These are phyloP conservation scores for Talaromyces liani DNA, from an alignment of 495 filamentous ascomycete species.

Conservation along the genomic window DNA sequence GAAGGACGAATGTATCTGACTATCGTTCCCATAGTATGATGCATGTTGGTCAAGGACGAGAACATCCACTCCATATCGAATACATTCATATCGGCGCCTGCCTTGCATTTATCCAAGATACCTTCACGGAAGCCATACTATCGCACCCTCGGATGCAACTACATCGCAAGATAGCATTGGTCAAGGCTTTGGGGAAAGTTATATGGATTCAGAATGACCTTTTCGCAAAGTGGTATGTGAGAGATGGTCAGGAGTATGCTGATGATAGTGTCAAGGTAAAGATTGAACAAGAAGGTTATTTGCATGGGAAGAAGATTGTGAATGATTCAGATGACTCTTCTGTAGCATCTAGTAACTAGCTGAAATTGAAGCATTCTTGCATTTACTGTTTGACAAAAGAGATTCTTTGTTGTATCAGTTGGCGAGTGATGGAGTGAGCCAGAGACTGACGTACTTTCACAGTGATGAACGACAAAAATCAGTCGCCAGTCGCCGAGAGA, in stretches of 20 bases:
- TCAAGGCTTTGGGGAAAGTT: constrained; percentile 56
- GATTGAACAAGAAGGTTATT: constrained; percentile 53
- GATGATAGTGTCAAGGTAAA: constrained; percentile 45
- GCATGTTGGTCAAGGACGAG: constrained; percentile 58
- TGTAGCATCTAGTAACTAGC: background rate
- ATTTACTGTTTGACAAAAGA: background rate
- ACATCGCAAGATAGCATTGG: constrained; percentile 56
- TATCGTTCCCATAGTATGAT: constrained; percentile 43
- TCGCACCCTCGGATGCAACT: constrained; percentile 57
- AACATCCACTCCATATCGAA: constrained; percentile 63
- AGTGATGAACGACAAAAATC: background rate
- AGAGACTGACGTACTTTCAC: background rate
- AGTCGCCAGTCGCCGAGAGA: background rate
- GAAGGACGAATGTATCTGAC: background rate
- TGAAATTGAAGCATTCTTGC: background rate
- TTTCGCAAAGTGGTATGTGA: constrained; percentile 67
- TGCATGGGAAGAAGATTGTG: constrained; percentile 44
- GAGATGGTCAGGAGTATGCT: constrained; percentile 60
- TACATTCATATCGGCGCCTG: constrained; percentile 66
- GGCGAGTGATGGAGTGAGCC: background rate
- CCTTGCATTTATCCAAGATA: constrained; percentile 64
- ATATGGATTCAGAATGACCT: constrained; percentile 76
- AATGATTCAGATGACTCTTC: constrained; percentile 16
- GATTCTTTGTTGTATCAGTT: background rate
- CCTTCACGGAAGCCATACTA: constrained; percentile 66